Evolutionary conservation across 202 grass and related monocot genomes (phyloP).

Genomic region (Cymbopogon flexuosus): DNA sequence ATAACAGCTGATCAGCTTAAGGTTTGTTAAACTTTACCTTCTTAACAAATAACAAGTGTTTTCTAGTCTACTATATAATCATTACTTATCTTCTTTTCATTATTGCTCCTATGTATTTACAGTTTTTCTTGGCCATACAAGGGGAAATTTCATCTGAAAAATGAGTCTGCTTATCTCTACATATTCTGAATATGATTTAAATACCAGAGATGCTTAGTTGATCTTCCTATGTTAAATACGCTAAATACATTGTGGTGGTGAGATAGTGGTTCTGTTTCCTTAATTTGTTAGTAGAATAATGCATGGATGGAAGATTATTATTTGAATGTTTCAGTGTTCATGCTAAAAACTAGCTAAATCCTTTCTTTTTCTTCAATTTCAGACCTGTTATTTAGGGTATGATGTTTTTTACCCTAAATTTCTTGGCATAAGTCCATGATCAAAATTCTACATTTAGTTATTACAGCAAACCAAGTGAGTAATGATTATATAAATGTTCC

Average conservation of each 20-base stretch:
- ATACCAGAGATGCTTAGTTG: background rate
- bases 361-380: background rate
- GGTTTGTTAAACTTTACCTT: constrained; percentile 40
- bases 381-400: background rate
- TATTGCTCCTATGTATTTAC: background rate
- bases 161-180: background rate
- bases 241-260: background rate
- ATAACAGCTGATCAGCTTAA: constrained; percentile 72
- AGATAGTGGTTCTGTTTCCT: no score
- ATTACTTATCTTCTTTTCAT: background rate
- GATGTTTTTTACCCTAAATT: background rate
- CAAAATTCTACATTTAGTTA: background rate
- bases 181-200: constrained; percentile 15
- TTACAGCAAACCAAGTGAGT: background rate
- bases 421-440: background rate
- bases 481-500: constrained; percentile 4
- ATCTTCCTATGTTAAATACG: background rate
- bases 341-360: background rate
- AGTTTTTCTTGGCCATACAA: background rate
- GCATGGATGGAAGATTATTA: background rate
- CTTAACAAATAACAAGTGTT: background rate
- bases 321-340: background rate
- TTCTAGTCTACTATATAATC: background rate
- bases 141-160: background rate
- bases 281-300: no score